These are phyloP conservation scores for Phytophthora idaei DNA, from an alignment of 352 stramenopile species.

Conservation along the genomic window DNA sequence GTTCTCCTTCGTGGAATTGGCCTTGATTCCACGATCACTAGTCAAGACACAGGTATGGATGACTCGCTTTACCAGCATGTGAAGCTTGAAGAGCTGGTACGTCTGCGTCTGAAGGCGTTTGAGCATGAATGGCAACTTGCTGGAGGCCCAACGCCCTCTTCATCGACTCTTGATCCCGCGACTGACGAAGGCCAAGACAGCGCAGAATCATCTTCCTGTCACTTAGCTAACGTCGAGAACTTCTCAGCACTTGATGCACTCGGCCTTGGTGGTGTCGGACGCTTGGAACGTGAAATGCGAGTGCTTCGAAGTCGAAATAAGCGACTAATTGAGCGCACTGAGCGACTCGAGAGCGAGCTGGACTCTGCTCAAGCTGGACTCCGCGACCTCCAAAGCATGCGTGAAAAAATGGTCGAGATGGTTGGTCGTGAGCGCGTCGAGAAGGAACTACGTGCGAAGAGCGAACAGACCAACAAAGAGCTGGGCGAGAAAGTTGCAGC, in stretches of 20 bases:
- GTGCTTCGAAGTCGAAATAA: conserved; percentile 79
- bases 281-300: conserved; percentile 74
- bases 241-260: conserved; percentile 67
- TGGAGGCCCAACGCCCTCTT: conserved; percentile 13
- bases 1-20: conserved; percentile 62
- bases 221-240: conserved; percentile 62
- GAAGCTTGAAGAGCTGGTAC: conserved; percentile 70
- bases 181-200: conserved; percentile 23
- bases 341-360: conserved; percentile 62
- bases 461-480: conserved; percentile 66
- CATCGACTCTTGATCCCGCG: conserved; percentile 10
- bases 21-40: conserved; percentile 33
- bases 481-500: conserved; percentile 88
- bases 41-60: conserved; percentile 45
- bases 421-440: conserved; percentile 80
- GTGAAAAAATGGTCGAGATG: conserved; percentile 81
- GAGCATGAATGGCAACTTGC: conserved; percentile 69
- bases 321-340: conserved; percentile 51
- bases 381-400: conserved; percentile 70
- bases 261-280: conserved; percentile 57
- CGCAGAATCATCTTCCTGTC: conserved; percentile 23
- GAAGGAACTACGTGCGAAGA: conserved; percentile 84
- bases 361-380: conserved; percentile 48
- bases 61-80: conserved; percentile 74
- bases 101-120: conserved; percentile 64